These are phyloP conservation scores for Trichoderma oligosporum DNA, from an alignment of 2,329 filamentous ascomycete genomes.

Conservation along the genomic window DNA sequence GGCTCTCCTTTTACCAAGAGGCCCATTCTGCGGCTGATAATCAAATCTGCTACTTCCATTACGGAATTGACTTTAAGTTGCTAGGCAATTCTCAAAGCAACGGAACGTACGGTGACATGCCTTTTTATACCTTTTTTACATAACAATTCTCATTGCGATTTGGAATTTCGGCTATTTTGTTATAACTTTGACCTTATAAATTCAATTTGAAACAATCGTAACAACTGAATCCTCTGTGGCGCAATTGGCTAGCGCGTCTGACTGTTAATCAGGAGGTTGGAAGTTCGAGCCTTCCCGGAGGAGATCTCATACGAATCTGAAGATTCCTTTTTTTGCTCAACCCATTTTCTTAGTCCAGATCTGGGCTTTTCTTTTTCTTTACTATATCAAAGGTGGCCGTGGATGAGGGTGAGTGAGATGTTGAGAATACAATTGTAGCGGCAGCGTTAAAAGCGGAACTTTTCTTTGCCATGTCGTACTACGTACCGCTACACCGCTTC, in stretches of 20 bases:
- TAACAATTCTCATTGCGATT: background rate
- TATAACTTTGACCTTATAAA: no score
- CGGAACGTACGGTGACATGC: no score
- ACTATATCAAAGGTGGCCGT: background rate
- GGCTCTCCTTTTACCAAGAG: no score
- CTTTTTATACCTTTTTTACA: background rate
- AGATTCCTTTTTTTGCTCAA: background rate
- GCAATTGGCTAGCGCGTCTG: constrained; percentile 57
- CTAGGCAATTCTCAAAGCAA: no score
- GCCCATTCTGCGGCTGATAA: no score
- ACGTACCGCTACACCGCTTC: background rate
- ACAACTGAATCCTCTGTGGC: constrained; percentile 36
- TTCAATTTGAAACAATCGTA: background rate
- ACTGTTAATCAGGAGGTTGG: constrained; percentile 45
- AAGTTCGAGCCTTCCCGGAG: constrained; percentile 23
- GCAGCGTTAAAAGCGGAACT: background rate
- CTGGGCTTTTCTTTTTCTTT: background rate
- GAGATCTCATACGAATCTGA: background rate
- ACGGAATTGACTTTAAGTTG: no score
- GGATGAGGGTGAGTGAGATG: no score
- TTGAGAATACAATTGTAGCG: background rate
- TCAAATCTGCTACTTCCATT: no score
- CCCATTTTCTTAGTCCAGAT: background rate
- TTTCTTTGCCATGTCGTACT: background rate
- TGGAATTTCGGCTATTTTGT: no score